These are phyloP conservation scores for Acanthochlamys bracteata DNA, from an alignment of 106 monocot species.

Conservation along the genomic window DNA sequence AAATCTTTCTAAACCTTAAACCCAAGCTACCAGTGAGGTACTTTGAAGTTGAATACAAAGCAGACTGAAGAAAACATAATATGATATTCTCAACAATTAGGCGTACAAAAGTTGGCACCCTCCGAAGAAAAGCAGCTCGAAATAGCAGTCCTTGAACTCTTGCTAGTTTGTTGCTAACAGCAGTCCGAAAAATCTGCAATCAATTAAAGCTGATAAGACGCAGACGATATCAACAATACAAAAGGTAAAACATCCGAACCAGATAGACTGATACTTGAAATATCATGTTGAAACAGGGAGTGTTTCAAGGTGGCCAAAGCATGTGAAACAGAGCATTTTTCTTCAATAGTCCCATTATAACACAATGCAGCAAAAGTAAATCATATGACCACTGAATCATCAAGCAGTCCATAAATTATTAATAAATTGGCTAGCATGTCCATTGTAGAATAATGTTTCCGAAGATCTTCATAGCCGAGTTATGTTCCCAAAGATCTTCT, in stretches of 20 bases:
- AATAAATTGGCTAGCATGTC: no score
- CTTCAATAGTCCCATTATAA: no score
- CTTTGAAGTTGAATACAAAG: conserved; percentile 80
- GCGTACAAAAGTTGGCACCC: conserved; percentile 64
- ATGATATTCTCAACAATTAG: conserved; percentile 81
- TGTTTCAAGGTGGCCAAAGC: no score
- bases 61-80: conserved; percentile 86
- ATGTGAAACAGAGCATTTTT: no score
- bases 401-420: no score
- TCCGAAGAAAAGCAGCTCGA: conserved; percentile 83
- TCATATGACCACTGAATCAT: no score
- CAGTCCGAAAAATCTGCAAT: conserved; percentile 74
- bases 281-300: no score
- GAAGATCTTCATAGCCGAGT: no score
- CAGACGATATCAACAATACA: neutral
- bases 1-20: conserved; percentile 78
- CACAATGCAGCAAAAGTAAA: no score
- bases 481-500: no score
- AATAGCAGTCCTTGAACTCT: conserved; percentile 96
- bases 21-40: conserved; percentile 81
- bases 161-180: conserved; percentile 80
- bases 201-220: neutral
- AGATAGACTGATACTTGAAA: no score
- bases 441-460: no score
- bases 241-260: neutral